These are phyloP conservation scores for Fennellomyces sp. DNA, from an alignment of 371 early-diverging fungal genomes.

Conservation along the genomic window DNA sequence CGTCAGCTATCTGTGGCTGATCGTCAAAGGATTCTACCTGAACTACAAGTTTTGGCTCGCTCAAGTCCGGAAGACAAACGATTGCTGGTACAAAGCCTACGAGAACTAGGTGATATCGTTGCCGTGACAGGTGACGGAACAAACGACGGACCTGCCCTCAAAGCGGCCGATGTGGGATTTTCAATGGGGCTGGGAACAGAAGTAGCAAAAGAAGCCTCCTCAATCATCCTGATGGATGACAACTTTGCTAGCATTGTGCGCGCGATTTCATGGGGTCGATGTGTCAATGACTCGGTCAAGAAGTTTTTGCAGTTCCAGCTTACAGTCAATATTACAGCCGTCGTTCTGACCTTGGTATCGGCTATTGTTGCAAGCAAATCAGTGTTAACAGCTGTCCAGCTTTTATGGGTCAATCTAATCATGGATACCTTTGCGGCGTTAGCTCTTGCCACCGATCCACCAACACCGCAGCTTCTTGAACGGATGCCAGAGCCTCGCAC, in stretches of 20 bases:
- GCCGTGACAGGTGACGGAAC: slow-evolving; percentile 85
- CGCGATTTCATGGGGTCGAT: slow-evolving; percentile 76
- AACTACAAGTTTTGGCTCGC: slow-evolving; percentile 75
- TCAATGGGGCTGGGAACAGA: slow-evolving; percentile 84
- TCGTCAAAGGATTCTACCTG: slow-evolving; percentile 59
- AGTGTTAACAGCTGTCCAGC: slow-evolving; percentile 67
- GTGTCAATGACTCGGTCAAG: slow-evolving; percentile 76
- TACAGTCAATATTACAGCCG: slow-evolving; percentile 73
- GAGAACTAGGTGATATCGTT: slow-evolving; percentile 66
- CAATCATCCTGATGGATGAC: slow-evolving; percentile 80
- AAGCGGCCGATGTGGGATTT: slow-evolving; percentile 78
- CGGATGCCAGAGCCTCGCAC: slow-evolving; percentile 63
- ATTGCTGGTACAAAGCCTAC: slow-evolving; percentile 64
- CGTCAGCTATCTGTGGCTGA: slow-evolving; percentile 56
- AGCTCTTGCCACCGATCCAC: slow-evolving; percentile 74
- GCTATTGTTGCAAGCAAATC: slow-evolving; percentile 47
- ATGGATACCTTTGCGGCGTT: slow-evolving; percentile 80
- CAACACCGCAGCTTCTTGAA: slow-evolving; percentile 59
- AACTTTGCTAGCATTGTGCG: slow-evolving; percentile 76
- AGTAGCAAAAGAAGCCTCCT: slow-evolving; percentile 77
- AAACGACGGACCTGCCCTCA: slow-evolving; percentile 76
- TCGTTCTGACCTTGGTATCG: slow-evolving; percentile 63
- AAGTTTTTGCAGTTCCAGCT: slow-evolving; percentile 81
- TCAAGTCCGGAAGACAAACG: slow-evolving; percentile 74
- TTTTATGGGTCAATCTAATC: slow-evolving; percentile 79